Base-by-base conservation (phyloP, 2,329 filamentous ascomycete genomes). In the Thielaviopsis populi region DNA sequence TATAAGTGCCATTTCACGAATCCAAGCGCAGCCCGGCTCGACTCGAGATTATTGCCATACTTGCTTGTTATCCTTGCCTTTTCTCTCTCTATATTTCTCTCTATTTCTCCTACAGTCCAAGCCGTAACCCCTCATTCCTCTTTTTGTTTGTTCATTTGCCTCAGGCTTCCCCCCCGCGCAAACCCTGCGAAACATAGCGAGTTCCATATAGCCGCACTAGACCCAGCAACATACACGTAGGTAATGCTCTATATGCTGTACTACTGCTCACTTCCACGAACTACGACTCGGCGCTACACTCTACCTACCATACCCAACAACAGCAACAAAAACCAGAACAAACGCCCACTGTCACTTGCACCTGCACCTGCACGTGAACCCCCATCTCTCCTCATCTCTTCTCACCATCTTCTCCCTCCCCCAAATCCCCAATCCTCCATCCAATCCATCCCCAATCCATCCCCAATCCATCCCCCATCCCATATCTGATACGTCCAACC, bases 101-200 rank as follows among this genome's bases (percentile, higher is more conserved):
- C 27, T 33, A 22, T 2, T 54, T 54, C 27, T 54, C 11, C 17
- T 54, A 54, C 50, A 27, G 41, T 33, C 63, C 54, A 30, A 62
- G 64, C 63, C 67, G 68, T 66, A 46, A 58, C 67, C 56, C 59
- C 24, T 63, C 56, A 59, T 66, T 67, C 59, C 63, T 67, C 66
- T 65, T 62, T 62, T 56, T 58, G 46, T 58, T 64, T 61, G 65
- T 67, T 65, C 63, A 61, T 62, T 63, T 61, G 62, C 59, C 66
- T 64, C 61, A 64, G 62, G 17, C 22, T n/a, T 22, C 22, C 66
- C 63, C 61, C 59, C 59, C 62, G 50, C 48, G 46, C 30, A 61
- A 30, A 66, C 63, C 62, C 59, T 66, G 62, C 61, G 54, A 63
- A 66, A 61, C 61, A 61, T 53, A 60, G 46, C 59, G 56, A 64